phyloP scores from a whole-genome alignment of 1,139 yeast species.

The Magnusiomyces fungicola region DNA sequence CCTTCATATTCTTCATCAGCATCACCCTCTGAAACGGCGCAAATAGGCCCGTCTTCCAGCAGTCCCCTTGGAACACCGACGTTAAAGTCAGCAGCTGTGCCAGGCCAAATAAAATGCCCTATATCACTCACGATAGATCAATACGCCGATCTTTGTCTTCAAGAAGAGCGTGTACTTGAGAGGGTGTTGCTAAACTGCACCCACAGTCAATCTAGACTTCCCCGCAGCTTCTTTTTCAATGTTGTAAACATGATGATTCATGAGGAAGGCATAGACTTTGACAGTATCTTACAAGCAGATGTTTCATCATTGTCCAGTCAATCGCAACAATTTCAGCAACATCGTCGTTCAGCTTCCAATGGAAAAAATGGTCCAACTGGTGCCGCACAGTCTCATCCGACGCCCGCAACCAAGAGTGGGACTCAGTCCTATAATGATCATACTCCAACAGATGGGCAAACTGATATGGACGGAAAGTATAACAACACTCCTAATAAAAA shows the following conservation, averaged over 20 bases:
- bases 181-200: constrained; percentile 5
- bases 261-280: constrained; percentile 1
- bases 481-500: no score
- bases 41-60: constrained; percentile 4
- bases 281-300: background rate
- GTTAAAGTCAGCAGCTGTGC: background rate
- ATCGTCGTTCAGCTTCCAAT: no score
- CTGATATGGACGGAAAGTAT: no score
- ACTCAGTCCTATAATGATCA: no score
- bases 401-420: background rate
- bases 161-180: constrained; percentile 6
- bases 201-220: constrained; percentile 5
- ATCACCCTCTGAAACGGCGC: background rate
- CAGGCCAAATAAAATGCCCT: constrained; percentile 40
- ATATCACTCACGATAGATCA: constrained; percentile 6
- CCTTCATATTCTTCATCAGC: background rate
- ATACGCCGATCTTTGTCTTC: constrained; percentile 2
- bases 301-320: background rate
- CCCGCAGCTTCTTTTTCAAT: constrained; percentile 5
- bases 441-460: no score
- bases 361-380: no score
- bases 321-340: background rate
- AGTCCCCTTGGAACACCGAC: background rate
- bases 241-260: constrained; percentile 7
- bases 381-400: background rate